Evolutionary conservation across 192 early-diverging fungal genomes (phyloP).

Genomic region (Coemansia sp.): DNA sequence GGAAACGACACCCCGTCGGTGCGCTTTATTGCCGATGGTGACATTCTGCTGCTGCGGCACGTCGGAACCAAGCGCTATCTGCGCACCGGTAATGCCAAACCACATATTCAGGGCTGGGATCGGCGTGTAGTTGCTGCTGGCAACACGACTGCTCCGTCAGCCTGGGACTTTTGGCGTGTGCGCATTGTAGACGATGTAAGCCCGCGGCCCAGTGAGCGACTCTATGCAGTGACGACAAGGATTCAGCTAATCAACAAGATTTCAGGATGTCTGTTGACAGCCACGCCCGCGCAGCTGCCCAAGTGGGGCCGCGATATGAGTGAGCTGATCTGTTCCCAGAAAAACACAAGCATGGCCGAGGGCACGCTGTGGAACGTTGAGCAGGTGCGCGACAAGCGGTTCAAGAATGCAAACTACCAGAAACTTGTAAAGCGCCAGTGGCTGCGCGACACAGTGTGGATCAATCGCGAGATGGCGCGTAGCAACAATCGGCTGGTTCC

Average conservation of each 20-base stretch:
- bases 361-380: conserved; percentile 54
- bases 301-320: conserved; percentile 81
- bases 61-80: conserved; percentile 50
- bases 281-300: conserved; percentile 67
- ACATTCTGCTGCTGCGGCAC: conserved; percentile 56
- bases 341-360: conserved; percentile 43
- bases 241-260: conserved; percentile 67
- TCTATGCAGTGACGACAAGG: conserved; percentile 54
- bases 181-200: conserved; percentile 47
- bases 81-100: conserved; percentile 14
- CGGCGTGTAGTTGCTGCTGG: conserved; percentile 27
- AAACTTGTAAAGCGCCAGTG: conserved; percentile 12
- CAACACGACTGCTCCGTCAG: conserved; percentile 15
- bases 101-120: conserved; percentile 11
- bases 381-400: conserved; percentile 24
- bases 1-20: conserved; percentile 23
- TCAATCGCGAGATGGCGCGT: conserved; percentile 75
- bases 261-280: conserved; percentile 71
- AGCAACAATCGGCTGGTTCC: conserved; percentile 67
- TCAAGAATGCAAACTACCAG: conserved; percentile 16
- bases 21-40: conserved; percentile 16
- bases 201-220: conserved; percentile 45
- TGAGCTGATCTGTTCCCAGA: conserved; percentile 89
- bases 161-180: conserved; percentile 58
- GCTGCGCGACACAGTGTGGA: conserved; percentile 48